Evolutionary conservation across 2,329 filamentous ascomycete genomes (phyloP).

Genomic region (Penicillium sp.): DNA sequence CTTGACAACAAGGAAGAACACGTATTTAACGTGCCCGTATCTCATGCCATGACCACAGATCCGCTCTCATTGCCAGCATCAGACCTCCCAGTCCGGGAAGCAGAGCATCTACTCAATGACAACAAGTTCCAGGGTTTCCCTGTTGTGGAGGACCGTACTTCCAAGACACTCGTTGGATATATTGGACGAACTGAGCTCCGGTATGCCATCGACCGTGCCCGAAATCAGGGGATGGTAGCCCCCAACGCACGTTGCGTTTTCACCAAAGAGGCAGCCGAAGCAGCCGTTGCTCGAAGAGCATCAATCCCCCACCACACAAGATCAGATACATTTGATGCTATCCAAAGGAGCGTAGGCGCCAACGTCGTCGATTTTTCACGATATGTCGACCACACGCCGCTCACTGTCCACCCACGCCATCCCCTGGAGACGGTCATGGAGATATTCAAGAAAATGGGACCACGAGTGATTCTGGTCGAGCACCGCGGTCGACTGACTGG

Average conservation of each 20-base stretch:
- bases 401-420: slow-evolving; percentile 86
- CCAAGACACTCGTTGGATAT: slow-evolving; percentile 80
- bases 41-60: slow-evolving; percentile 80
- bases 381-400: slow-evolving; percentile 85
- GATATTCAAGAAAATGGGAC: slow-evolving; percentile 96
- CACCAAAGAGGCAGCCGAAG: slow-evolving; percentile 52
- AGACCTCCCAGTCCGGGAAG: slow-evolving; percentile 72
- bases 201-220: slow-evolving; percentile 83
- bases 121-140: slow-evolving; percentile 92
- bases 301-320: slow-evolving; percentile 25
- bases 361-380: slow-evolving; percentile 75
- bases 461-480: slow-evolving; percentile 88
- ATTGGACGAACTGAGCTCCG: slow-evolving; percentile 89
- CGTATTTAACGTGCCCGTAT: slow-evolving; percentile 92
- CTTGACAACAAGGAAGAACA: slow-evolving; percentile 97
- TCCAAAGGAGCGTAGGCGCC: slow-evolving; percentile 57
- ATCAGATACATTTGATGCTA: slow-evolving; percentile 62
- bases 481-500: slow-evolving; percentile 81
- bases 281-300: slow-evolving; percentile 33
- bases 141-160: slow-evolving; percentile 73
- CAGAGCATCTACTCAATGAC: slow-evolving; percentile 74
- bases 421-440: slow-evolving; percentile 98
- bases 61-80: slow-evolving; percentile 72
- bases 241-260: slow-evolving; percentile 75
- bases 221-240: slow-evolving; percentile 67